Base-by-base conservation (phyloP, 768 basidiomycete species). In the Lactarius psammicola region DNA sequence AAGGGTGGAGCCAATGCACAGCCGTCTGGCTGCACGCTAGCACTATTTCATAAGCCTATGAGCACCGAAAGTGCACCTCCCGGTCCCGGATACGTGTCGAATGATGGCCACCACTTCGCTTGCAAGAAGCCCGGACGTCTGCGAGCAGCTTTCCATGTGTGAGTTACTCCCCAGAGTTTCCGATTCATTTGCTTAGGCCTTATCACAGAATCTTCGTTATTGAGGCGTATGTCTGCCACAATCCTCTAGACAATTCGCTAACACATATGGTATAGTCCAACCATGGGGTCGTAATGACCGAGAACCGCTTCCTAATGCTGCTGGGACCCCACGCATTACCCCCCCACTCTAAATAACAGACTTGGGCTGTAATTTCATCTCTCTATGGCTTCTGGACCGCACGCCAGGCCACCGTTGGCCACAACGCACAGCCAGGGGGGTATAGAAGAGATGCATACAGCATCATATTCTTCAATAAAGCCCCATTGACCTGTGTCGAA, bases 101-200 rank as follows among this genome's bases (percentile, higher is more conserved):
- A 75, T 33, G 85, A 87, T 59, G 85, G 86, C 0, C 86, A 87
- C 71, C 70, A 76, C 17, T 87, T 85, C 63, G 23, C 72, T 1
- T 87, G 85, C 73, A 76, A 78, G 62, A 84, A 87, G 65, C 85
- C 86, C 2, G 77, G 76, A 0, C 74, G 80, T 9, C 73, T 81
- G 72, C 80, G 80, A 20, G 83, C 81, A 68, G 79, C 85, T 0
- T 85, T 81, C 74, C 85, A 87, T 72, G 83, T 87, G 83, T 86
- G 70, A 64, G 84, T 79, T 2, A 1, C 17, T n/a, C 6, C 20
- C 2, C 49, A 51, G 49, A 26, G 46, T n/a, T 5, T 17, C 56
- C 28, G 30, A 36, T 38, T 10, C 30, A 36, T 31, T 58, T 49
- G 17, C 17, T 2, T 17, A n/a, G 10, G 42, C 46, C 28, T n/a